Evolutionary conservation across 2,329 filamentous ascomycete species (phyloP), one percentile per base, ranked within the genome.

Genomic region (Pezicula radicicola): DNA sequence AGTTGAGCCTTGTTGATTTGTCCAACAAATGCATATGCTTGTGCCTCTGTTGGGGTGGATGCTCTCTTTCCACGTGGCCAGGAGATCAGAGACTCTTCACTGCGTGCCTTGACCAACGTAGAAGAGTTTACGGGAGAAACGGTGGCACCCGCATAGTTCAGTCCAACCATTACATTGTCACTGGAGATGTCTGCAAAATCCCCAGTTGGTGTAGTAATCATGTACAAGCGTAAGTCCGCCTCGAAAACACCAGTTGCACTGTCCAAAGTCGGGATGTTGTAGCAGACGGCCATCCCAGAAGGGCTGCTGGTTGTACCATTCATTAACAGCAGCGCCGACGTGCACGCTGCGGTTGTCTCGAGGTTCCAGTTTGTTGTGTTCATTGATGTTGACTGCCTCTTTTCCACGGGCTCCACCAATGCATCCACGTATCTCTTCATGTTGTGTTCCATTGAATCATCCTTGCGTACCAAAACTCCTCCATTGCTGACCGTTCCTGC

Each of bases 261-360:
- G 70, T 93, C 80, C 52, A 91, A 77, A 37, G 81, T 82, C 0
- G 86, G 84, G 21, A 95, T 70, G 66, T 94, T 95, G 73, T 93
- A 94, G 78, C 90, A 95, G 45, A 89, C 81, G 53, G 86, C 87
- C 45, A 90, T 81, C 47, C 90, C 90, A 9, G 88, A 87, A 5
- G 88, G 87, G 59, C 92, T 93, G 21, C 80, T 79, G 40, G 84
- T 80, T 54, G 77, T 72, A 10, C 70, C 71, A 13, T 74, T 72
- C 46, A 91, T 74, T 25, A 70, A 66, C 2, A 69, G 66, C 16
- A 94, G 74, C 8, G 80, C 76, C 19, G 71, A 62, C 42, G 71
- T 72, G 68, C 89, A 94, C 19, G 85, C 85, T 10, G 71, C 62
- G 30, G 75, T 72, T 7, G 81, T 87, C 41, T 74, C 66, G 3